A percentile compares a stretch with the other conserved stretches of the same genome.
Conservation (phyloP, 2,329 filamentous ascomycete genomes). For the Xylariaceae sp. region DNA sequence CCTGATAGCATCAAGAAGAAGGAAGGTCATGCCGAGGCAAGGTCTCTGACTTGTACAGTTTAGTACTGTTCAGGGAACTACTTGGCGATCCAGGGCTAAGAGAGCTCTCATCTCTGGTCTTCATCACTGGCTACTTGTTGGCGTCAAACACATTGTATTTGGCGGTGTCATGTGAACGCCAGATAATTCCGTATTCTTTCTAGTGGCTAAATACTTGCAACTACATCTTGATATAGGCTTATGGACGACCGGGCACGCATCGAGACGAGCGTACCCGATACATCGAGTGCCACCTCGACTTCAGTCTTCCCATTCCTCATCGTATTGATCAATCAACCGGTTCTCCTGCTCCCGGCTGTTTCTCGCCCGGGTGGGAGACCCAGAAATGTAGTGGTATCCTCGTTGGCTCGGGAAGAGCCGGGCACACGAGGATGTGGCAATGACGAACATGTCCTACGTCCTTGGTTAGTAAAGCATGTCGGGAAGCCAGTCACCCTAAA, state of each 20-base stretch:
- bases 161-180: no score
- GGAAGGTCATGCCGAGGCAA: no score
- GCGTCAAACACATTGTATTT: no score
- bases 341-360: conserved; percentile 77
- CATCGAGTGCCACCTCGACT: conserved; percentile 3
- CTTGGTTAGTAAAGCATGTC: background rate
- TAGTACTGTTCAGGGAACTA: no score
- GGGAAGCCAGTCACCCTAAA: background rate
- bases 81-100: no score
- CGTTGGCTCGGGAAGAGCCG: conserved; percentile 59
- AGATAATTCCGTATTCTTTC: no score
- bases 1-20: no score
- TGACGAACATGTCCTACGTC: conserved; percentile 60
- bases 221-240: background rate
- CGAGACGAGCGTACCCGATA: background rate
- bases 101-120: no score
- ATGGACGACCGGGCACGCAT: no score
- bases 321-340: conserved; percentile 87
- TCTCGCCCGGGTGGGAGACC: conserved; percentile 41
- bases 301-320: conserved; percentile 93
- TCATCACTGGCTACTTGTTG: no score
- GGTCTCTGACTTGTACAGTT: no score
- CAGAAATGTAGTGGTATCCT: conserved; percentile 63
- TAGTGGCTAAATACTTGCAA: no score
- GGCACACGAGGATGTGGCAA: conserved; percentile 64